Conservation (phyloP, 805 yeast genomes). For the Candida maltosa region DNA sequence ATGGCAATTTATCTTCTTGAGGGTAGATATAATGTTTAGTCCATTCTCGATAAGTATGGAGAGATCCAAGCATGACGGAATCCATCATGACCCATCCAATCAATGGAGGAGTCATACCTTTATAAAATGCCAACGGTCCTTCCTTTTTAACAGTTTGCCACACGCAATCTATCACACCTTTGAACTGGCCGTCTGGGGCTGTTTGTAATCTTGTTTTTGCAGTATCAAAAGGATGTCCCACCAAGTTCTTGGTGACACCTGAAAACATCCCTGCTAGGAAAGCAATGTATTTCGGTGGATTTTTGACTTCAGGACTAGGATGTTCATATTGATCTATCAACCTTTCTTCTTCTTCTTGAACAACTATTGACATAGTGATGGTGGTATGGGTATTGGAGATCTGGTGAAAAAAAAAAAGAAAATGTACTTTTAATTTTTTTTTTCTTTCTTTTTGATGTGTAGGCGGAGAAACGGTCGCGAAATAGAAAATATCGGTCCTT, state of each 20-base stretch:
- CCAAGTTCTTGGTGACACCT: constrained; percentile 82
- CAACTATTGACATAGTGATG: constrained; percentile 22
- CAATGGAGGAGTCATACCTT: constrained; percentile 91
- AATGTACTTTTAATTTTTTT: too few species aligned
- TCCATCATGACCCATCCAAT: constrained; percentile 96
- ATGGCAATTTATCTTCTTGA: constrained; percentile 62
- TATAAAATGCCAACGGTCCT: constrained; percentile 76
- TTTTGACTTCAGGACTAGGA: constrained; percentile 13
- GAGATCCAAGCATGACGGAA: constrained; percentile 82
- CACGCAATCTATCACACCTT: constrained; percentile 81
- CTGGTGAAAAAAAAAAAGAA: too few species aligned
- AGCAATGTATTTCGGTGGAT: constrained; percentile 62
- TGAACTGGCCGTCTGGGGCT: constrained; percentile 55
- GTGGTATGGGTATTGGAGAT: too few species aligned
- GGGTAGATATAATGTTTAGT: constrained; percentile 63
- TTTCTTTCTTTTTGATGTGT: too few species aligned
- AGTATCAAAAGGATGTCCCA: constrained; percentile 93
- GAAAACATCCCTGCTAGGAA: constrained; percentile 87
- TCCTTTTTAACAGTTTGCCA: constrained; percentile 67
- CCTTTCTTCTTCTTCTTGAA: constrained; percentile 24
- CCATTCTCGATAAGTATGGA: constrained; percentile 70
- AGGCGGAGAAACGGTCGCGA: too few species aligned
- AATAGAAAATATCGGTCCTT: too few species aligned
- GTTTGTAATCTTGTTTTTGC: constrained; percentile 84
- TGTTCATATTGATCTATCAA: constrained; percentile 11